Base-by-base conservation (phyloP, 768 basidiomycete species). In the Auriscalpium orientale region DNA sequence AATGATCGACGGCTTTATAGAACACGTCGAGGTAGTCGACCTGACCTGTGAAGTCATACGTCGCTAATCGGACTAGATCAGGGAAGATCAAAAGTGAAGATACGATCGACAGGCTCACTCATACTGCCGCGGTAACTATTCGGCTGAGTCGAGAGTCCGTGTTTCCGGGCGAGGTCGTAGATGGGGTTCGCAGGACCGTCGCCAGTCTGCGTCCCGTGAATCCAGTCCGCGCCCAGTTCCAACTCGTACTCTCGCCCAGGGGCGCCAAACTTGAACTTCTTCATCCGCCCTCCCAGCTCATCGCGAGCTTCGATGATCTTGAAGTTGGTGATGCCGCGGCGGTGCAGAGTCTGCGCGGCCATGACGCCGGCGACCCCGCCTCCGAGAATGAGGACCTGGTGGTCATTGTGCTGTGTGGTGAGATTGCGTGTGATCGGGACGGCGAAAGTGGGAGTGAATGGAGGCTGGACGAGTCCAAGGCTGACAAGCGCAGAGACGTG, bases 341-440 rank as follows among this genome's bases (percentile, higher is more conserved):
- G 67, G 47, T 83, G 74, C 8, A 85, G 71, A 0, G 82, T 79
- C 33, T 79, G 77, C 12, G 86, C 85, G 10, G 84, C 83, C 37
- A 82, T 82, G 18, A 86, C 70, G 10, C 85, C 85, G 5, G 85
- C 70, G 43, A 86, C 77, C 9, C 85, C 85, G 35, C 82, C 84
- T 5, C 85, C 85, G 22, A 86, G 74, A 51, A 87, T 80, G 43
- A 87, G 75, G 13, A 84, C 77, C 8, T 64, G 72, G 12, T 65
- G 63, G 48, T 67, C 62, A 49, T 57, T 65, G 40, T 67, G 18
- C 68, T n/a, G 35, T 35, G 57, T 49, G 20, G 51, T 8, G 51
- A 46, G 56, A 33, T 37, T 43, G 47, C 45, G 37, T 12, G 40
- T 35, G 16, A 43, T 16, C 18, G 55, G 49, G 38, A 56, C 20